Base-by-base conservation (phyloP, 768 basidiomycete species). In the Amanita rimosa region DNA sequence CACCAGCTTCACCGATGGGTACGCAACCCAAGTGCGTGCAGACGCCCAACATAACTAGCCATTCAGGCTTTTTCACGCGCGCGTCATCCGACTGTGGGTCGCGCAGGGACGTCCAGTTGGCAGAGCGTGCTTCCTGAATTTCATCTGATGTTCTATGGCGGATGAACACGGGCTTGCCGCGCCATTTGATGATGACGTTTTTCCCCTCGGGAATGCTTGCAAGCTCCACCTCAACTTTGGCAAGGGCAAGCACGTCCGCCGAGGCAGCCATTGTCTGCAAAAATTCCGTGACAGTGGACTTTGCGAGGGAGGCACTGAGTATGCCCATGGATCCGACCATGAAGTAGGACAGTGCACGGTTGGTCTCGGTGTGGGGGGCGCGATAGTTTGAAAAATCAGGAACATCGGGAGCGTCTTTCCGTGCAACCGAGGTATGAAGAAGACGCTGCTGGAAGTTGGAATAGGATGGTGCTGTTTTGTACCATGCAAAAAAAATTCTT, bases 111-210 rank as follows among this genome's bases (percentile, higher is more conserved):
- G 93, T 90, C 84, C 93, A 84, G 66, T 95, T 82, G 50, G 76
- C 70, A 34, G 65, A 59, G 67, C 88, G 83, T 44, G 96, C 96
- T 71, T 99, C 96, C 54, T 89, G 79, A 58, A 99, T 88, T 73
- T 99, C 96, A 49, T 73, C 76, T 49, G 74, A 60, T 11, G 96
- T 99, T 60, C 96, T 81, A 74, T 99, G 96, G 56, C 96, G 81
- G 65, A 99, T 92, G 75, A 98, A 98, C 48, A 99, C 96, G 55
- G 96, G 96, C 76, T 99, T 99, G 66, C 96, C 96, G 61, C 96
- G 88, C 96, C 96, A 99, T 74, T 97, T 93, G 71, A 94, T 88
- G 67, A 95, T 82, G 57, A 85, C 87, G 63, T 95, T 94, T 79
- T 93, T 94, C 67, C 93, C 93, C 76, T 97, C 92, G 33, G 96